Base-by-base conservation (phyloP, 768 basidiomycete species). In the Psilocybe tampanensis region DNA sequence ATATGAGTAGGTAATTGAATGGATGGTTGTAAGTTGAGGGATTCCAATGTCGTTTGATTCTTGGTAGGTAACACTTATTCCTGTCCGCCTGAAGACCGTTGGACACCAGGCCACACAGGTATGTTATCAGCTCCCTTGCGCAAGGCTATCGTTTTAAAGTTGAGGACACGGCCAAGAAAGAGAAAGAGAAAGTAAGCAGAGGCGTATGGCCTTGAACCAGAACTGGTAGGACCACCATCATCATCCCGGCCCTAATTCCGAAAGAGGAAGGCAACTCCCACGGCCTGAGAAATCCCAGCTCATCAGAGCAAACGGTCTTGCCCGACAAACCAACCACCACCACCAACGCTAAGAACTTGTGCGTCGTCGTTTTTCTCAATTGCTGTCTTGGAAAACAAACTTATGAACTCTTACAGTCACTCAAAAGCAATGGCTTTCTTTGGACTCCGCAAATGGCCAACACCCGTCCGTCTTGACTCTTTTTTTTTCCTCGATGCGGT, bases 401-500 rank as follows among this genome's bases (percentile, higher is more conserved):
- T 0, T 23, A 19, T 17, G 23, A n/a, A 22, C 44, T 17, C 15
- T 15, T 17, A 41, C 54, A 43, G 47, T 60, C 26, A 55, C 44
- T 48, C 47, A 58, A 64, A 65, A 68, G 60, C 68, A 61, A 90
- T 90, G 88, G 81, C 84, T 66, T 88, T 90, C 80, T 75, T 92
- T 65, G 89, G 88, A 76, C 77, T 89, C 63, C 88, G 89, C 74
- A 89, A 89, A 76, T 92, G 86, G 86, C 81, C 88, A 58, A 88
- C 87, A 64, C 89, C 89, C 55, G 89, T 80, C 76, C 72, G 86
- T 83, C 58, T 29, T 29, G 29, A n/a, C n/a, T n/a, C n/a, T 9
- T 29, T 9, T 61, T 66, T 53, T 64, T 58, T 60, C 45, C 54
- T 56, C 21, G 34, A 26, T 32, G 22, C 21, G 21, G 29, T 41